phyloP scores from a whole-genome alignment of 371 early-diverging fungal species.

The Mucor plumbeus region DNA sequence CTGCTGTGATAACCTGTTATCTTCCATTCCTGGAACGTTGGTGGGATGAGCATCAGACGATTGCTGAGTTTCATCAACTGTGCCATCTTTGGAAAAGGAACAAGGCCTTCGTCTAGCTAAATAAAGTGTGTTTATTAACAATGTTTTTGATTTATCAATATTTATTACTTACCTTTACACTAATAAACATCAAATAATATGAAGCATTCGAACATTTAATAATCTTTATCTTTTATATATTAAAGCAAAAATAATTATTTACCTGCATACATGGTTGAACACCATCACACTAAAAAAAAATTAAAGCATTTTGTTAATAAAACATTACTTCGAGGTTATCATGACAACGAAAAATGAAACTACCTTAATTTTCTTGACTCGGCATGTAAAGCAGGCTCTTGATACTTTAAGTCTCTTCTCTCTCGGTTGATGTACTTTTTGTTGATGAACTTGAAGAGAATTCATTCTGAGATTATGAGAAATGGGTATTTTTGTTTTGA shows the following conservation, averaged over 20 bases:
- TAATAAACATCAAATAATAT: constrained; percentile 4
- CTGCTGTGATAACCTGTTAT: not conserved
- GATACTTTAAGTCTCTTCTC: constrained; percentile 53
- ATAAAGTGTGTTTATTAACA: not conserved
- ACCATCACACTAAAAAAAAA: constrained; percentile 42
- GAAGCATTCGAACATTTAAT: not conserved
- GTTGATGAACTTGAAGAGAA: constrained; percentile 3
- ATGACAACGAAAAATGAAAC: not conserved
- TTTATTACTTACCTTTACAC: not conserved
- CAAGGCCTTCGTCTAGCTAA: constrained; percentile 33
- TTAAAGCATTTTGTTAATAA: not conserved
- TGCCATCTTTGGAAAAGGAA: constrained; percentile 37
- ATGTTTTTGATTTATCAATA: not conserved
- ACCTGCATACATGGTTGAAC: constrained; percentile 49
- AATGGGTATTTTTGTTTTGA: not conserved
- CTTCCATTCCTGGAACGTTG: not conserved
- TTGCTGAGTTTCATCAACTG: constrained; percentile 19
- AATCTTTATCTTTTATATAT: not conserved
- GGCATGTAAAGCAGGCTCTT: constrained; percentile 52
- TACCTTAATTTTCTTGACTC: constrained; percentile 60
- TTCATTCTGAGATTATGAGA: constrained; percentile 3
- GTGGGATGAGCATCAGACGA: constrained; percentile 15
- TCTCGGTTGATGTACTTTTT: constrained; percentile 16
- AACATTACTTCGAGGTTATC: not conserved
- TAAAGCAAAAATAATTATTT: not conserved